Percentiles rank a stretch among this genome's conserved stretches.
phyloP scores from a whole-genome alignment of 2,329 filamentous ascomycete species.

The Calonectria naviculata region DNA sequence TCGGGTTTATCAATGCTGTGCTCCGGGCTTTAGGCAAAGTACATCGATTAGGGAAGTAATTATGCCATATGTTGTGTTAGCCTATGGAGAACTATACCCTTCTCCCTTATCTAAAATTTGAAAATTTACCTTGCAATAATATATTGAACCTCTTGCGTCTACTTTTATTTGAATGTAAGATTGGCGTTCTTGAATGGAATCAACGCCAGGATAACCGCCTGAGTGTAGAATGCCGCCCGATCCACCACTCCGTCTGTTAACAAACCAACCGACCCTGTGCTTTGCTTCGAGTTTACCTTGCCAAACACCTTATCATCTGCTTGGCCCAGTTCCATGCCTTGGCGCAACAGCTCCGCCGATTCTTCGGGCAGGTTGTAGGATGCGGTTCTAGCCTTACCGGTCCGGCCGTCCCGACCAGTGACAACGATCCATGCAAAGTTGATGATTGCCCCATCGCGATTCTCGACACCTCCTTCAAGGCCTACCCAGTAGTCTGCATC shows the following conservation, averaged over 20 bases:
- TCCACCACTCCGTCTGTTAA: slow-evolving; percentile 51
- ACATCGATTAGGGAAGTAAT: no score
- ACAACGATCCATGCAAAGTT: slow-evolving; percentile 56
- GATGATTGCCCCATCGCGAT: slow-evolving; percentile 39
- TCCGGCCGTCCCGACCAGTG: slow-evolving; percentile 37
- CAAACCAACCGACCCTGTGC: slow-evolving; percentile 52
- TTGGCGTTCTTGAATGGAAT: slow-evolving; percentile 39
- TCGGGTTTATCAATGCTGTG: no score
- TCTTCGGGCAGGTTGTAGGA: slow-evolving; percentile 51
- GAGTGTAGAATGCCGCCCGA: slow-evolving; percentile 49
- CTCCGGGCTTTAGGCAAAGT: no score
- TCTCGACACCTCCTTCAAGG: slow-evolving; percentile 54
- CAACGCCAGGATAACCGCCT: slow-evolving; percentile 53
- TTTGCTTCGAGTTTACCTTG: slow-evolving; percentile 49
- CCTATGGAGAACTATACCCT: no score
- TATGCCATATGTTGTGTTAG: no score
- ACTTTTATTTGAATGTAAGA: background rate
- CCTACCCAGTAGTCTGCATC: slow-evolving; percentile 54
- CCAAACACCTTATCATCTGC: slow-evolving; percentile 53
- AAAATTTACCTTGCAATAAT: background rate
- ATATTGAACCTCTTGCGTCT: background rate
- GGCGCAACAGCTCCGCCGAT: slow-evolving; percentile 46
- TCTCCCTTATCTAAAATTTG: background rate
- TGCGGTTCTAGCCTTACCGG: slow-evolving; percentile 51
- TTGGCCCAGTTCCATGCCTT: slow-evolving; percentile 52